Evolutionary conservation across 768 basidiomycete species (phyloP), one percentile per base, ranked within the genome.

Genomic region (Tricholoma furcatifolium): DNA sequence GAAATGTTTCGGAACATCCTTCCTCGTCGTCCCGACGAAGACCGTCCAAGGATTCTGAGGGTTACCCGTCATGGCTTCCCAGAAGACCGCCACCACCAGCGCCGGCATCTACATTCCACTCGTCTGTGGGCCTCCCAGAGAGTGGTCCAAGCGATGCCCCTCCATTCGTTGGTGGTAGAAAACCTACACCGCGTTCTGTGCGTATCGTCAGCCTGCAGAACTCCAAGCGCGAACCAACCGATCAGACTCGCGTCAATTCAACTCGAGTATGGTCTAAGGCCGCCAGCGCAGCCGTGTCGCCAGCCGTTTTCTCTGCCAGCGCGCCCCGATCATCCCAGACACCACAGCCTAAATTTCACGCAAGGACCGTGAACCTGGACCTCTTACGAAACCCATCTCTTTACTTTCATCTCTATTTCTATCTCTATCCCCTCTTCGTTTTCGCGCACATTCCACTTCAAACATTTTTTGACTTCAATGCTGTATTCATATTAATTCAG

Each of bases 381-480:
- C 74, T 89, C 24, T 63, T 91, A 51, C 79, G 80, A 56, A 82
- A 77, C 63, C 87, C 87, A 2, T 80, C 80, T 20, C 62, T 66
- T 61, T 69, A 67, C 54, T 78, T 79, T 58, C 80, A 72, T 58
- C 61, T 87, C 42, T 84, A 84, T 67, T 92, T 82, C 68, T 85
- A 81, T 62, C 63, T 87, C 31, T 84, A 82, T 65, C 88, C 87
- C n/a, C 36, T 91, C 14, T 66, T 91, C 57, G 77, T 82, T 6
- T 83, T 92, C 65, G 83, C 81, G 17, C 86, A 91, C 63, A 70
- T 91, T 36, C 82, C 83, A 21, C 65, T 90, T 8, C 91, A 93
- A 67, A 84, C 87, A 1, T 94, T 88, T 64, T 85, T 95, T 66
- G 93, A 96, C 64, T 92, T 93, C 67, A 93, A 94, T 67, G 84